Base-by-base conservation (phyloP, 75 land plant genomes). In the Selaginella tamariscina region DNA sequence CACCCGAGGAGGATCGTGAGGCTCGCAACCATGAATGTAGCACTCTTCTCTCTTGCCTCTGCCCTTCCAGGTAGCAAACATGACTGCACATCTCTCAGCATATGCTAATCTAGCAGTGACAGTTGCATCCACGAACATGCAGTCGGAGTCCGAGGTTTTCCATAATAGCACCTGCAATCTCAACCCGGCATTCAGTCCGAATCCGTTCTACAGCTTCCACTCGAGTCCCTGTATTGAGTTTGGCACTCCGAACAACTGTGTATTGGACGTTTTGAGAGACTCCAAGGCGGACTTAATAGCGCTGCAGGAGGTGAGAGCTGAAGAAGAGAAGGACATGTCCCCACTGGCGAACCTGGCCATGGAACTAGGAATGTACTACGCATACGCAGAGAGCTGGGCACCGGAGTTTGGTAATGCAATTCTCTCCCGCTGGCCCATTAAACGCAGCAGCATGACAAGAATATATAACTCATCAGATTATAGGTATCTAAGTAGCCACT, bases 321-420 rank as follows among this genome's bases (percentile, higher is more conserved):
- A 82, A 70, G 91, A 87, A 67, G 91, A 80, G 78, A 80, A 80
- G 22, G 73, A 66, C 33, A 85, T 85, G 91, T 73, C 67, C 33
- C 91, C 91, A 0, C 69, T 88, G 20, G 79, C 88, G 0, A 88
- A 79, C 31, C 70, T 88, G 55, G 91, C 91, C 13, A 74, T 67
- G 2, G 84, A 80, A 49, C 26, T 88, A 66, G 89, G 88, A 33
- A 88, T 88, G 91, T 65, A 77, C 29, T 88, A 81, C 30, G 91
- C 86, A 18, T 88, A 84, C 66, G 91, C 91, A 0, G 91, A 88
- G 71, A 88, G 89, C 69, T 88, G 91, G 91, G 91, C 91, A 23
- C 91, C 91, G 44, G 82, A 88, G 64, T 88, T 86, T 56, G 91
- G 91, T 9, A 81, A 88, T 31, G 91, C 91, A 18, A 65, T 88